Conservation (phyloP, 1,284 basidiomycete species). For the Singerocomus inundabilis region DNA sequence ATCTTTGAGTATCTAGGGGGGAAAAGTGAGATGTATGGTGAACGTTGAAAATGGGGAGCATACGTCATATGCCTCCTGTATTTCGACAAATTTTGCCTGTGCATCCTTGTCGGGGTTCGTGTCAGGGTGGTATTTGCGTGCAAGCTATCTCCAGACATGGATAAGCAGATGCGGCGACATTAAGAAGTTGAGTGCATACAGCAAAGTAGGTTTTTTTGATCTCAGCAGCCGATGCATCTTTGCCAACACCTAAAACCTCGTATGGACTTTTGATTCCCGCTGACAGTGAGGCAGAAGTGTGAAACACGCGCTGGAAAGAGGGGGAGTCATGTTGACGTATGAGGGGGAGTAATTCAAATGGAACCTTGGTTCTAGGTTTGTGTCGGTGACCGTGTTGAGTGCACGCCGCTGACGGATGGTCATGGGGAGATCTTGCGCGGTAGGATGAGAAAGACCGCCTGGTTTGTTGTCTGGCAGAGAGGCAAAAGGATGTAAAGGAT, state of each 20-base stretch:
- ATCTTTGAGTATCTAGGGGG: conserved; percentile 80
- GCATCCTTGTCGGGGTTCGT: conserved; percentile 92
- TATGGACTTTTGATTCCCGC: conserved; percentile 87
- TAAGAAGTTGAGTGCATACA: conserved; percentile 46
- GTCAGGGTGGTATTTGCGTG: conserved; percentile 97
- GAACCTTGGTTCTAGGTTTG: conserved; percentile 25
- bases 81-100: conserved; percentile 93
- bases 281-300: conserved; percentile 56
- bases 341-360: conserved; percentile 9
- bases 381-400: conserved; percentile 17
- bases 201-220: conserved; percentile 98
- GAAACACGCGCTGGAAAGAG: conserved; percentile 64
- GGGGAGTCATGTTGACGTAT: conserved; percentile 15
- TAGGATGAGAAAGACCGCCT: conserved; percentile 42
- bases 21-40: conserved; percentile 17
- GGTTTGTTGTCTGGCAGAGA: conserved; percentile 44
- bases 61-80: conserved; percentile 97
- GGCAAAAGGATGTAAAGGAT: conserved; percentile 57
- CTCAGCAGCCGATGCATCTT: conserved; percentile 81
- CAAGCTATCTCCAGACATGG: conserved; percentile 59
- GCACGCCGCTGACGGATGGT: conserved; percentile 7
- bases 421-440: conserved; percentile 37
- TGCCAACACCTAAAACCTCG: conserved; percentile 82
- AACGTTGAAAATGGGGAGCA: conserved; percentile 33
- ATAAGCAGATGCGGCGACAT: conserved; percentile 4